Evolutionary conservation across 176 grass and related monocot genomes (phyloP), one percentile per base, ranked within the genome.

Genomic region (Thinopyrum elongatum): DNA sequence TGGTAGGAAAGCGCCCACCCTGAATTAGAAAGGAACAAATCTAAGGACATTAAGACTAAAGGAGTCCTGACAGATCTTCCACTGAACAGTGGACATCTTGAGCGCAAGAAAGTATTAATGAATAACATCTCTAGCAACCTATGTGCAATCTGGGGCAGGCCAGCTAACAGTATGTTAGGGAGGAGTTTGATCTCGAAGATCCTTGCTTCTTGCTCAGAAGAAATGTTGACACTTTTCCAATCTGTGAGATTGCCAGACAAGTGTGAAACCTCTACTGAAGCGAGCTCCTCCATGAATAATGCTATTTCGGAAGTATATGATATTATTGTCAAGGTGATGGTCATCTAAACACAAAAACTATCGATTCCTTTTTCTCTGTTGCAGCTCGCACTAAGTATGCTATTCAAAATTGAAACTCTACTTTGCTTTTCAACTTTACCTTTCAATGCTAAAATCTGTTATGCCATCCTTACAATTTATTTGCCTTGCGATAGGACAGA

Each of bases 171-270:
- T 89, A 87, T 67, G 71, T 47, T 53, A 21, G 51, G 79, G 30
- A 84, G 77, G 59, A 85, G 74, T 58, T 75, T 95, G 62, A 89
- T 92, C 11, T 94, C 88, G 26, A 92, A 86, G 83, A 86, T 95
- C 65, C 47, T 86, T 33, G 83, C 82, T 74, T 95, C 93, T 77
- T 98, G 95, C 88, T 93, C 93, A 28, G 85, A 88, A 86, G 95
- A 95, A 78, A 82, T 95, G 81, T 88, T 89, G 70, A 78, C 79
- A 51, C 88, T 93, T 82, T 65, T 95, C 80, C 84, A 84, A 26
- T 84, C 74, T 69, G 75, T 34, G n/a, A 86, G 84, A 85, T 83
- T 59, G 67, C 35, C 71, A 30, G 88, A 94, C 57, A 89, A 77
- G 42, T 63, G 65, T 90, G 83, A 71, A 66, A 74, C 66, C 74